Conservation (phyloP, 129 eudicot species). For the Flaveria ramosissima region DNA sequence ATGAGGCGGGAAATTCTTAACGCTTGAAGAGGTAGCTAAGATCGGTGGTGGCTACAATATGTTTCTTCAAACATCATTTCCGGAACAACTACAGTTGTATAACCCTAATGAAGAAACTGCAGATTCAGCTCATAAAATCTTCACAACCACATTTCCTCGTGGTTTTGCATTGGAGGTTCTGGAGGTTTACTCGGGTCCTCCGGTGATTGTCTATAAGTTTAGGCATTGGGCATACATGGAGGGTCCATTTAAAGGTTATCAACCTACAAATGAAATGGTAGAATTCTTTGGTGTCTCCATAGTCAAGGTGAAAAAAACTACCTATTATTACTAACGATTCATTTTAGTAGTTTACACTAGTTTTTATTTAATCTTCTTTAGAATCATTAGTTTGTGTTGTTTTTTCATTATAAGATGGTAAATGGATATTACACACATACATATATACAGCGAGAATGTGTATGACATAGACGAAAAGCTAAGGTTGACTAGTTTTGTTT, state of each 20-base stretch:
- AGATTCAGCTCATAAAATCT: constrained; percentile 47
- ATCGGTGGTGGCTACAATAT: constrained; percentile 78
- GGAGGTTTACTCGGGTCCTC: constrained; percentile 87
- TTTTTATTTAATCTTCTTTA: too few species aligned
- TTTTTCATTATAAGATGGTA: too few species aligned
- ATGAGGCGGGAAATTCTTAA: constrained; percentile 55
- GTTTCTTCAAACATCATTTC: constrained; percentile 70
- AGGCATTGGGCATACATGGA: constrained; percentile 96
- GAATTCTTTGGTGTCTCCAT: constrained; percentile 68
- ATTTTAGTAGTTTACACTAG: background rate
- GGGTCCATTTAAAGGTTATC: constrained; percentile 71
- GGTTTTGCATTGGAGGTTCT: constrained; percentile 86
- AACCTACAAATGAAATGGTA: constrained; percentile 61
- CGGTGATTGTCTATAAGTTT: constrained; percentile 68
- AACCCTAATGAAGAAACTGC: constrained; percentile 56
- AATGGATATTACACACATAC: too few species aligned
- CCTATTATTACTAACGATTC: background rate
- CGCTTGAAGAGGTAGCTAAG: constrained; percentile 43
- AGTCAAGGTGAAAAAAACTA: constrained; percentile 35
- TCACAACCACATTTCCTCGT: constrained; percentile 68
- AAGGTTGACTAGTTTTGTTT: too few species aligned
- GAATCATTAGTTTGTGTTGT: too few species aligned
- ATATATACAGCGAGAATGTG: too few species aligned
- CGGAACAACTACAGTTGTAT: constrained; percentile 47
- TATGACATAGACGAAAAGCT: too few species aligned